Base-by-base conservation (phyloP, 768 basidiomycete genomes). In the Tulasnella sp. region DNA sequence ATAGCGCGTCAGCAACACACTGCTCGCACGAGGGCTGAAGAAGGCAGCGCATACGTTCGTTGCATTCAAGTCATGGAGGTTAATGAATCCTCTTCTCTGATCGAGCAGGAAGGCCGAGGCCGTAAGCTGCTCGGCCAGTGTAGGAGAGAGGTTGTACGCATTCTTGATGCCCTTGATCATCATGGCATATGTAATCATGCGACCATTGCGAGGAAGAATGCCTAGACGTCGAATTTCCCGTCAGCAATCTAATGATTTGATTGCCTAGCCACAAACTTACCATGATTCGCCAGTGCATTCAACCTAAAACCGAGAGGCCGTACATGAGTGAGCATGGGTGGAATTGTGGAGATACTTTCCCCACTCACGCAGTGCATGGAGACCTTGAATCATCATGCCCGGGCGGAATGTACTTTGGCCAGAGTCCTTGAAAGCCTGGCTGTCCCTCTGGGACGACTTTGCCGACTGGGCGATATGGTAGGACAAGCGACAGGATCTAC, bases 271-370 rank as follows among this genome's bases (percentile, higher is more conserved):
- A 10, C 24, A 12, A 42, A 59, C 69, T 24, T 44, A 87, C 87
- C 88, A 61, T 90, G 87, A 67, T 90, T 90, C 5, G 87, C 85
- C 79, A 91, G 73, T 0, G 85, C 83, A 63, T 91, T 90, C 60
- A 90, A 29, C 30, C 44, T 49, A 38, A 15, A 49, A 2, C 38
- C 22, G 38, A 42, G 43, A 48, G 25, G 12, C 17, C 44, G 34
- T 15, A 38, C 7, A 38, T 38, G 34, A 38, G 34, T 38, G 15
- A 38, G 15, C 34, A 15, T 7, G 5, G 34, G 7, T 38, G 15
- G 5, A 15, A 38, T 5, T 15, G 34, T 38, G 7, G 15, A 38
- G 25, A 21, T 25, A 21, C 7, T 38, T 38, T 38, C 5, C 7
- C 34, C 34, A 43, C 57, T 25, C 49, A 68, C 11, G 78, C 85